Percentiles rank a stretch among this genome's conserved stretches.
phyloP scores from a whole-genome alignment of 305 asterid species.

The Andrographis paniculata region DNA sequence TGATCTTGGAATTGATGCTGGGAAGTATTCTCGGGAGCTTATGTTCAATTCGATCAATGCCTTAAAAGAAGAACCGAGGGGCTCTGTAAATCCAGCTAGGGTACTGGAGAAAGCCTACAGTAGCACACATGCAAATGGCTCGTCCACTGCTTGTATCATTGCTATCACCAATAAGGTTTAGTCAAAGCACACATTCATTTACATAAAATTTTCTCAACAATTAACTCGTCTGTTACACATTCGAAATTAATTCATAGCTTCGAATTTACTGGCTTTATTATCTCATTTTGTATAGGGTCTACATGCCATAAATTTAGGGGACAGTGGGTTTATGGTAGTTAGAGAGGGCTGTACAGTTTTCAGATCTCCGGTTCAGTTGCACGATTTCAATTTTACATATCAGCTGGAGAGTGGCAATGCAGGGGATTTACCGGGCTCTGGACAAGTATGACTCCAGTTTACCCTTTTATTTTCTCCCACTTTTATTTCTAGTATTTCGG shows the following conservation, averaged over 20 bases:
- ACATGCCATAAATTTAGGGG: slow-evolving; percentile 87
- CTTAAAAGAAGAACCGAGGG: slow-evolving; percentile 75
- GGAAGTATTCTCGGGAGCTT: slow-evolving; percentile 88
- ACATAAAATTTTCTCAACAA: no score
- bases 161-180: slow-evolving; percentile 82
- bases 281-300: slow-evolving; percentile 48
- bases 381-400: slow-evolving; percentile 77
- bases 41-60: slow-evolving; percentile 83
- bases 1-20: slow-evolving; percentile 84
- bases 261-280: neutral
- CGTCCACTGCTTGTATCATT: slow-evolving; percentile 94
- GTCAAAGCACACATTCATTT: neutral
- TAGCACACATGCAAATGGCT: slow-evolving; percentile 78
- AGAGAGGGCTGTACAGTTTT: slow-evolving; percentile 89
- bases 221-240: no score
- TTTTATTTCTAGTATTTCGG: neutral
- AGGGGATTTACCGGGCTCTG: slow-evolving; percentile 91
- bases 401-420: slow-evolving; percentile 69
- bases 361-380: slow-evolving; percentile 89
- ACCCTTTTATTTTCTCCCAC: neutral
- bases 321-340: slow-evolving; percentile 94
- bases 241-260: neutral
- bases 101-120: slow-evolving; percentile 85
- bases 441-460: slow-evolving; percentile 63
- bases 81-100: slow-evolving; percentile 80